Percentiles rank a stretch among this genome's conserved stretches.
phyloP scores from a whole-genome alignment of 2,329 filamentous ascomycete species.

The Gnomoniopsis sp. region DNA sequence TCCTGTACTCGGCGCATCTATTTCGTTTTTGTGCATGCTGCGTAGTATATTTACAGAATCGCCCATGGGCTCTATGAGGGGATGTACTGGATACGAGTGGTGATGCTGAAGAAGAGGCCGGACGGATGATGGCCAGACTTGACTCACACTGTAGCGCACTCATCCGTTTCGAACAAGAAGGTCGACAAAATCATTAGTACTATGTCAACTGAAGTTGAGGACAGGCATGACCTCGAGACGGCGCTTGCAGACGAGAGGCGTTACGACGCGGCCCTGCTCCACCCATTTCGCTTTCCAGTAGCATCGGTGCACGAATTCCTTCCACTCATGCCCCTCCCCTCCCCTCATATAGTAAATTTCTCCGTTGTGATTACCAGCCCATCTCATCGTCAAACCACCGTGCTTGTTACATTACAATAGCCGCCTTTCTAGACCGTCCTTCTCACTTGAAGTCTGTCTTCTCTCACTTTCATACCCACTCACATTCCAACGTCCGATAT shows the following conservation, averaged over 20 bases:
- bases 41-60: no score
- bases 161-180: no score
- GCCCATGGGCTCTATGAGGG: no score
- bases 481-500: neutral
- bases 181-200: neutral
- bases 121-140: no score
- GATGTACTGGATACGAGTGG: no score
- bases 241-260: neutral
- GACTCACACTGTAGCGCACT: no score
- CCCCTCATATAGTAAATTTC: constrained; percentile 14
- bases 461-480: neutral
- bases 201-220: neutral
- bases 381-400: neutral
- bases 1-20: neutral
- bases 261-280: neutral
- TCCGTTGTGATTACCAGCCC: constrained; percentile 6
- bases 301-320: constrained; percentile 4
- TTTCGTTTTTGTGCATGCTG: no score
- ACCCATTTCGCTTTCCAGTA: neutral
- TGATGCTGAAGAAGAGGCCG: no score
- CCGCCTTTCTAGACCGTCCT: neutral
- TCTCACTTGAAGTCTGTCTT: neutral
- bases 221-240: neutral
- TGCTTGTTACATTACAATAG: neutral
- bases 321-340: neutral